These are phyloP conservation scores for Monascus purpureus DNA, from an alignment of 495 filamentous ascomycete genomes.

Conservation along the genomic window DNA sequence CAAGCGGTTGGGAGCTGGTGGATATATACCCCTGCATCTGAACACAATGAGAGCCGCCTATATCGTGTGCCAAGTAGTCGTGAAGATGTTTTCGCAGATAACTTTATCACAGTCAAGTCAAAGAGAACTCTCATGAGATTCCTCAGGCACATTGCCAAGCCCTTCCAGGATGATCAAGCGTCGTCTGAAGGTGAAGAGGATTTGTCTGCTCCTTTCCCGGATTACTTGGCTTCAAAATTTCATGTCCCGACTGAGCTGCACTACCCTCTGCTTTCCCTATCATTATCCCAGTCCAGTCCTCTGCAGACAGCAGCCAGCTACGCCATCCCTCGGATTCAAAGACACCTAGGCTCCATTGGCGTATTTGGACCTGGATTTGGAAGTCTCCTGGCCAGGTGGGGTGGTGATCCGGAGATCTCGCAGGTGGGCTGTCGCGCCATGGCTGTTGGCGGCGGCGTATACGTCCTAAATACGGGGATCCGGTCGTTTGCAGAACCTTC, in stretches of 20 bases:
- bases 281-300: slow-evolving; percentile 48
- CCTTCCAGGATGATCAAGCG: slow-evolving; percentile 14
- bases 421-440: slow-evolving; percentile 87
- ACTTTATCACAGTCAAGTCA: slow-evolving; percentile 52
- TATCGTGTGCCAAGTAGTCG: slow-evolving; percentile 64
- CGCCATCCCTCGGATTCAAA: slow-evolving; percentile 55
- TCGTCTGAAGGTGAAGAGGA: slow-evolving; percentile 14
- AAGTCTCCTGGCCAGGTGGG: slow-evolving; percentile 79
- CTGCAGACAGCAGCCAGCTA: slow-evolving; percentile 45
- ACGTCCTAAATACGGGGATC: slow-evolving; percentile 65
- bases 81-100: slow-evolving; percentile 75
- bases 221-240: slow-evolving; percentile 58
- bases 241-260: slow-evolving; percentile 57
- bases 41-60: slow-evolving; percentile 15
- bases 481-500: slow-evolving; percentile 14
- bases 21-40: slow-evolving; percentile 36
- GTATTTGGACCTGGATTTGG: slow-evolving; percentile 77
- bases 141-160: slow-evolving; percentile 45
- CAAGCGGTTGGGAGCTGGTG: slow-evolving; percentile 91
- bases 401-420: slow-evolving; percentile 78
- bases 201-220: slow-evolving; percentile 35
- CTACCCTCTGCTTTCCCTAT: slow-evolving; percentile 61
- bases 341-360: slow-evolving; percentile 77
- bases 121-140: slow-evolving; percentile 83
- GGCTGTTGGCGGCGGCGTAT: slow-evolving; percentile 83